A percentile compares a stretch with the other conserved stretches of the same genome.
Evolutionary conservation across 2,329 filamentous ascomycete species (phyloP).

Genomic region (Fusarium mexicanum): DNA sequence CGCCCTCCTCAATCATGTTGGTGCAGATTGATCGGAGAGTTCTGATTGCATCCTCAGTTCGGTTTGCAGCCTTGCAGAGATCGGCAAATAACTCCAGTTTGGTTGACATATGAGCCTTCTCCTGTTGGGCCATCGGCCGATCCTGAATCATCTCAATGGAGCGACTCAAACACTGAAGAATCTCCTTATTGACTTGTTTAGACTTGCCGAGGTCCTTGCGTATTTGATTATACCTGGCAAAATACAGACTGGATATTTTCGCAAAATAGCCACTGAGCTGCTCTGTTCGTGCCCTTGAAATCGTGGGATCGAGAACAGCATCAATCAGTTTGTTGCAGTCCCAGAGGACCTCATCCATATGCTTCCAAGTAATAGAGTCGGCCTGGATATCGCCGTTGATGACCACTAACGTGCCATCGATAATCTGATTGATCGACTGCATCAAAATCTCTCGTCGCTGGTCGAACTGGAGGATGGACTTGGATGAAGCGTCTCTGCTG

Average conservation of each 20-base stretch:
- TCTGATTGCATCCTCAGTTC: conserved; percentile 65
- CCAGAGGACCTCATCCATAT: conserved; percentile 65
- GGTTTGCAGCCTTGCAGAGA: conserved; percentile 62
- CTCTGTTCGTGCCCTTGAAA: conserved; percentile 44
- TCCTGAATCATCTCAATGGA: conserved; percentile 71
- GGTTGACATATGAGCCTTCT: conserved; percentile 66
- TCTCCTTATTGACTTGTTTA: conserved; percentile 51
- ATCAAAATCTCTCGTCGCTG: conserved; percentile 64
- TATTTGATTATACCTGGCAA: conserved; percentile 66
- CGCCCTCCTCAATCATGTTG: conserved; percentile 67
- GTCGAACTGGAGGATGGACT: conserved; percentile 69
- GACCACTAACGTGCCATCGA: conserved; percentile 70
- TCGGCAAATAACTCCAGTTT: conserved; percentile 76
- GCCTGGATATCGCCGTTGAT: conserved; percentile 63
- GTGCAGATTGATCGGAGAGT: conserved; percentile 70
- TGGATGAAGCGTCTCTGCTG: conserved; percentile 60
- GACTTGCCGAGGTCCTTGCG: conserved; percentile 55
- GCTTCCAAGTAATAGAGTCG: conserved; percentile 60
- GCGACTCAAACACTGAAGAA: conserved; percentile 67
- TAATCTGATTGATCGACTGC: conserved; percentile 62
- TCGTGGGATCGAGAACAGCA: conserved; percentile 55
- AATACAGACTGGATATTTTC: conserved; percentile 78
- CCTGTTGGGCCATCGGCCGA: conserved; percentile 63
- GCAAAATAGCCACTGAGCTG: conserved; percentile 62
- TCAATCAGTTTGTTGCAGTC: conserved; percentile 66